These are phyloP conservation scores for Camellia granthamiana DNA, from an alignment of 148 eudicot species.

Conservation along the genomic window DNA sequence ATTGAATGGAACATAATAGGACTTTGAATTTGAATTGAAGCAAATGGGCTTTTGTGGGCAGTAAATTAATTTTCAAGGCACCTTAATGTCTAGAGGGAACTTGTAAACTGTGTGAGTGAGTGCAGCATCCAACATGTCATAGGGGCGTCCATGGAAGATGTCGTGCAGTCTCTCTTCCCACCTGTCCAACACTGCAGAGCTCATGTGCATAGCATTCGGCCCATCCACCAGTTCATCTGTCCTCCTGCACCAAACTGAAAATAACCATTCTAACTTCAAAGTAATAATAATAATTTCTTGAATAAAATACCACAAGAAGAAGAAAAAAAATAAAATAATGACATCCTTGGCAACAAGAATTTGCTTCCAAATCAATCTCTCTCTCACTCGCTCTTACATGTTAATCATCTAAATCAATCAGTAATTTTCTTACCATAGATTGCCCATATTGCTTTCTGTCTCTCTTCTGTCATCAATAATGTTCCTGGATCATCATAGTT, in stretches of 20 bases:
- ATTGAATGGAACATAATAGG: neutral
- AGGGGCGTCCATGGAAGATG: conserved; percentile 49
- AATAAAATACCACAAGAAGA: neutral
- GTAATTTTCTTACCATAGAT: conserved; percentile 38
- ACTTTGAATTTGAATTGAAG: too few species aligned
- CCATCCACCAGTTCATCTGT: conserved; percentile 67
- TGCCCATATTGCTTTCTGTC: conserved; percentile 59
- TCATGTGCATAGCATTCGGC: conserved; percentile 31
- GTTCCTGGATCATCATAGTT: conserved; percentile 42
- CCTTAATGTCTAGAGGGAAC: conserved; percentile 62
- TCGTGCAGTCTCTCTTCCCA: conserved; percentile 61
- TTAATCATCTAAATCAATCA: neutral
- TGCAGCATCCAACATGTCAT: conserved; percentile 55
- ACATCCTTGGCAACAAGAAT: neutral
- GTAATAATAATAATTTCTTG: neutral
- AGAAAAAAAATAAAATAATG: neutral
- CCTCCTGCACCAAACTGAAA: conserved; percentile 57
- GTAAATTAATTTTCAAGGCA: neutral
- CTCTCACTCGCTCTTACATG: neutral
- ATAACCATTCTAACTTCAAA: neutral
- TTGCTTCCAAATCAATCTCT: neutral
- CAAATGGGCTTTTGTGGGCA: too few species aligned
- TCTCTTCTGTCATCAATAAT: conserved; percentile 50
- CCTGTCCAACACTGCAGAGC: conserved; percentile 31
- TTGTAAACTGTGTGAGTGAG: conserved; percentile 48